phyloP scores from a whole-genome alignment of 2,329 filamentous ascomycete genomes.

The Rhinocladiella similis region DNA sequence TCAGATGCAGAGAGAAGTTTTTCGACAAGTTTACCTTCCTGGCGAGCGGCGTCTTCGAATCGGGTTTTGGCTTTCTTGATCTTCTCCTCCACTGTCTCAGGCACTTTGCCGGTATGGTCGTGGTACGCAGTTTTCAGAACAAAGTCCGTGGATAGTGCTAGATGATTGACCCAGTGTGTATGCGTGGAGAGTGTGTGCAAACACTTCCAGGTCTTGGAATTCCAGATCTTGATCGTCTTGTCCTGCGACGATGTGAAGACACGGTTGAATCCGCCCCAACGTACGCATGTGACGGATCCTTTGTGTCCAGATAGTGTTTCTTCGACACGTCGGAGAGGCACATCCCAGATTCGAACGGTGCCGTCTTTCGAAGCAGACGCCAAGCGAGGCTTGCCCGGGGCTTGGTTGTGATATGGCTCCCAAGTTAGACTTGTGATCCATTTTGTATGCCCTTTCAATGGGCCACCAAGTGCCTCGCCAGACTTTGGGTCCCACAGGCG shows the following conservation, averaged over 20 bases:
- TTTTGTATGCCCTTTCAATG: slow-evolving; percentile 82
- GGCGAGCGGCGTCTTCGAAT: slow-evolving; percentile 80
- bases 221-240: slow-evolving; percentile 91
- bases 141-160: slow-evolving; percentile 90
- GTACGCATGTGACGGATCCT: slow-evolving; percentile 82
- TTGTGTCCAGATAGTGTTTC: slow-evolving; percentile 86
- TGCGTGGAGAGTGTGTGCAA: slow-evolving; percentile 78
- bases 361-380: slow-evolving; percentile 88
- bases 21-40: slow-evolving; percentile 76
- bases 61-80: slow-evolving; percentile 73
- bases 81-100: slow-evolving; percentile 68
- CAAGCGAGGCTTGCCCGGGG: slow-evolving; percentile 70
- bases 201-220: slow-evolving; percentile 74
- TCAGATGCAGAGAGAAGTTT: slow-evolving; percentile 87
- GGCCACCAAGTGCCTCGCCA: slow-evolving; percentile 69
- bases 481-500: slow-evolving; percentile 80
- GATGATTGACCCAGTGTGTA: slow-evolving; percentile 93
- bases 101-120: slow-evolving; percentile 75
- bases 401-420: slow-evolving; percentile 89
- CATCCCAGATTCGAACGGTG: slow-evolving; percentile 84
- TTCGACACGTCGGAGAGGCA: slow-evolving; percentile 74
- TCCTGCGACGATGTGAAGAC: slow-evolving; percentile 88
- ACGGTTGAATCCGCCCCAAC: slow-evolving; percentile 86
- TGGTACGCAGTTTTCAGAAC: slow-evolving; percentile 82
- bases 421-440: slow-evolving; percentile 86